Evolutionary conservation across 345 rosid species (phyloP), one percentile per base, ranked within the genome.

Genomic region (Eutrema japonicum): DNA sequence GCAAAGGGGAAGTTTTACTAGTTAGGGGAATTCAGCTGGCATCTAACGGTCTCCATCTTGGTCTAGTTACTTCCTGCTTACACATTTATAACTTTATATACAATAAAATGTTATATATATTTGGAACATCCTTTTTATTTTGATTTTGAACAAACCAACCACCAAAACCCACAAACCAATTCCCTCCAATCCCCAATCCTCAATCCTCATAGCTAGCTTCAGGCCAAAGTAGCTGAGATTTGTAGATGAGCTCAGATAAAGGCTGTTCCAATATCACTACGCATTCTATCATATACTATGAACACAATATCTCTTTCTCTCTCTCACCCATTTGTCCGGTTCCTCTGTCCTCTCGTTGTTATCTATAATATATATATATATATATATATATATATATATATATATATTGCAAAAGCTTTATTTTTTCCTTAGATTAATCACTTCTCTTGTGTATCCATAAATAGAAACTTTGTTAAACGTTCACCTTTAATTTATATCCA

Each of bases 201-300:
- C 74, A 53, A 65, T 71, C 75, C 63, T 64, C 71, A 67, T 48
- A 70, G 75, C 88, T 81, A 72, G 81, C 85, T 79, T 81, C 73
- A 83, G 71, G 86, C 88, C 98, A 87, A 89, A 90, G 66, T 84
- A 79, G 93, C 91, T 88, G 88, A 88, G 84, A 79, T 81, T 72
- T 33, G 70, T 78, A 66, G 82, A 83, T 77, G 87, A 86, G 82
- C 85, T 84, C 85, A 90, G 77, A 81, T 76, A 89, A 88, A 81
- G 85, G 85, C 91, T 84, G 87, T 74, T 69, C 82, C 86, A 76
- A 78, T 83, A 85, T 68, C 89, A 80, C 82, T 85, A 78, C 84
- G 82, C 68, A 72, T 49, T 64, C 62, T 51, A 64, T 70, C 76
- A 79, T 82, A 80, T 81, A 79, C 65, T 81, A 85, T 78, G 4